phyloP scores from a whole-genome alignment of 192 early-diverging fungal species.

The Gryganskiella cystojenkinii region DNA sequence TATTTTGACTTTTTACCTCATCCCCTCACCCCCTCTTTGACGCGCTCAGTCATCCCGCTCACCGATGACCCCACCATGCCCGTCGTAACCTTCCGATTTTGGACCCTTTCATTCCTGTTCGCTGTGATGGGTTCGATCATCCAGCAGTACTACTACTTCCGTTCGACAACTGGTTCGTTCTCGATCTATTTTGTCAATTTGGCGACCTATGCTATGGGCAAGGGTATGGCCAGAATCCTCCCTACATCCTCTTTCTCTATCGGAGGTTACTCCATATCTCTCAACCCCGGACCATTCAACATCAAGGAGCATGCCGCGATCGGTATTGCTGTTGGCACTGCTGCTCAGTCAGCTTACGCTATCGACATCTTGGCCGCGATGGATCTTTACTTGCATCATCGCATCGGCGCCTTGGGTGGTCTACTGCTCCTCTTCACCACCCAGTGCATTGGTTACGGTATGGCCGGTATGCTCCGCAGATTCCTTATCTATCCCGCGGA shows the following conservation, averaged over 20 bases:
- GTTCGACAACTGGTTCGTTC: constrained; percentile 28
- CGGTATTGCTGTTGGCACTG: constrained; percentile 61
- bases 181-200: constrained; percentile 53
- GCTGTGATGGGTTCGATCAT: constrained; percentile 45
- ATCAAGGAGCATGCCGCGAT: constrained; percentile 78
- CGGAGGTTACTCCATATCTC: constrained; percentile 11
- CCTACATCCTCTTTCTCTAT: constrained; percentile 5
- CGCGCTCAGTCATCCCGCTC: constrained; percentile 3
- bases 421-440: constrained; percentile 71
- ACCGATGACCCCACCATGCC: constrained; percentile 55
- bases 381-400: constrained; percentile 23
- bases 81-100: constrained; percentile 63
- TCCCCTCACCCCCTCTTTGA: too few relatives aligned
- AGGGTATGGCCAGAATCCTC: constrained; percentile 24
- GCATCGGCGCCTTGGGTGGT: constrained; percentile 16
- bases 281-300: constrained; percentile 62
- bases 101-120: constrained; percentile 58
- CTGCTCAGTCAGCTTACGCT: constrained; percentile 61
- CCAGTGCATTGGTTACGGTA: constrained; percentile 61
- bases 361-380: constrained; percentile 32
- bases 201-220: constrained; percentile 39
- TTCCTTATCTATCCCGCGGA: constrained; percentile 80
- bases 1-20: not conserved
- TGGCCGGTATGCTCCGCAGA: constrained; percentile 84
- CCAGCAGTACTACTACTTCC: constrained; percentile 55